A percentile compares a stretch with the other conserved stretches of the same genome.
These are phyloP conservation scores for Arachis monticola DNA, from an alignment of 331 rosid genomes.

Conservation along the genomic window DNA sequence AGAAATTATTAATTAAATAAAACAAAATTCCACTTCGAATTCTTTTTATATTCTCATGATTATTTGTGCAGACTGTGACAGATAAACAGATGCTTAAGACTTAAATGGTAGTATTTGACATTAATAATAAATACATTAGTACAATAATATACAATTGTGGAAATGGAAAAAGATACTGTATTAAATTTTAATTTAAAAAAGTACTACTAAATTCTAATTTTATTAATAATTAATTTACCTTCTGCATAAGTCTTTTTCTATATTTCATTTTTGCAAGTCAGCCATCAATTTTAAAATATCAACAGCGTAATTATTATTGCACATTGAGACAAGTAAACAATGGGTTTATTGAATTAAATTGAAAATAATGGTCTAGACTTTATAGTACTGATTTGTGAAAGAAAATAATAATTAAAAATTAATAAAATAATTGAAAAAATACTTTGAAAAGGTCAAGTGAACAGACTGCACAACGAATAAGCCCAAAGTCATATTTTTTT, in stretches of 20 bases:
- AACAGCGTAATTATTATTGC: conserved; percentile 23
- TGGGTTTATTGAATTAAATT: conserved; percentile 43
- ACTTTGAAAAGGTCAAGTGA: conserved; percentile 48
- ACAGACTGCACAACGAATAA: conserved; percentile 42
- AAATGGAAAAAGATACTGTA: not conserved
- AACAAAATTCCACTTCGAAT: not conserved
- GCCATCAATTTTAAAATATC: conserved; percentile 34
- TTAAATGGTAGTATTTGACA: conserved; percentile 24
- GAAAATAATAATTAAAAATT: not conserved
- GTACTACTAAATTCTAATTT: not conserved
- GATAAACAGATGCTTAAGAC: conserved; percentile 43
- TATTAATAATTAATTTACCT: not conserved
- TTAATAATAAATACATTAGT: not conserved
- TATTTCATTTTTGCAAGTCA: conserved; percentile 35
- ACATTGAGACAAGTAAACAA: conserved; percentile 35
- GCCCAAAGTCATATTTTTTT: conserved; percentile 22
- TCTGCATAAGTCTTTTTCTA: not conserved
- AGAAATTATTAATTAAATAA: no score
- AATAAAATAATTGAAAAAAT: not conserved
- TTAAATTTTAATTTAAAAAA: not conserved
- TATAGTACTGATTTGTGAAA: conserved; percentile 5
- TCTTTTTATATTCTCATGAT: conserved; percentile 29
- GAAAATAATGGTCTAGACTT: no score
- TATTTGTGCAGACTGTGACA: conserved; percentile 47
- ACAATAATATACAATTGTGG: not conserved